Base-by-base conservation (phyloP, 495 filamentous ascomycete genomes). In the Penicillium macrosclerotiorum region DNA sequence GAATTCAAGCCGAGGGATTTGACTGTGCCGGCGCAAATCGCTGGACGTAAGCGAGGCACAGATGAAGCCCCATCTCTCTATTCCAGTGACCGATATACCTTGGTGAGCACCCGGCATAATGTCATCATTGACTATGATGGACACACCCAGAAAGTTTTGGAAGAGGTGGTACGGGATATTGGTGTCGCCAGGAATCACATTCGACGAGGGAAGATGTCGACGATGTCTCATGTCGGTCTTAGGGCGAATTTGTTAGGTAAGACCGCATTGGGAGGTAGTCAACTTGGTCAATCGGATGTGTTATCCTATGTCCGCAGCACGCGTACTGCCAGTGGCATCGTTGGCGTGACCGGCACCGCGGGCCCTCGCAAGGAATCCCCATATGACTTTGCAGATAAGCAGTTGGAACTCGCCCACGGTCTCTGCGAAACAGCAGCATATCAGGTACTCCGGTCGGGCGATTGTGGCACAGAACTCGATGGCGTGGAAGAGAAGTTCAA, bases 81-180 rank as follows among this genome's bases (percentile, higher is more conserved):
- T 26, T 73, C 69, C 8, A 47, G 37, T 7, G 59, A 65, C 20
- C 52, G 69, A 54, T 45, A 79, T 56, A 33, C 74, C 59, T 73
- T 74, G 17, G 88, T 85, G 60, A 83, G 88, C 43, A 83, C 80
- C 9, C 79, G 86, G 42, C 82, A 79, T 48, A 90, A 89, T 78
- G 82, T 94, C 43, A 83, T 92, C 20, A 85, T 96, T 31, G 87
- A 90, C 62, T 96, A 95, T 63, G 90, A 96, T 60, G 86, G 86
- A 54, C 82, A 88, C 45, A 84, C 90, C 8, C 90, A 96, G 59
- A 77, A 80, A 25, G 75, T 80, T 5, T 88, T 96, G 46, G 90
- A 95, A 59, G 73, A 80, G 37, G 69, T 94, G 23, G 90, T 93
- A 36, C 86, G 86, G 46, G 79, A 83, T 44, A 85, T 96, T 34